These are phyloP conservation scores for Aureobasidium lini DNA, from an alignment of 2,329 filamentous ascomycete species.

Conservation along the genomic window DNA sequence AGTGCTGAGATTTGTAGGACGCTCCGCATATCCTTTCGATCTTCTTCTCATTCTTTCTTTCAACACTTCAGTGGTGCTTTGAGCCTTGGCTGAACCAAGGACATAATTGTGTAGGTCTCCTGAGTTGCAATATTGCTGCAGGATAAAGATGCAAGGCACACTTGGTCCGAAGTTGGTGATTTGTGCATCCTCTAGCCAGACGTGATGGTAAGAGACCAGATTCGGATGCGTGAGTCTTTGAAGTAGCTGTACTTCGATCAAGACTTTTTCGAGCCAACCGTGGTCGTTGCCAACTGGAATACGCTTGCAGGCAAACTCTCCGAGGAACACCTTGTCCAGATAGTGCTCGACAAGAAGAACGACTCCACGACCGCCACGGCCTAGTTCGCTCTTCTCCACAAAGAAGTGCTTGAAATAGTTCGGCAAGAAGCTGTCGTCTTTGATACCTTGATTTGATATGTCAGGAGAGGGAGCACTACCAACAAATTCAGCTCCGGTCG, in stretches of 20 bases:
- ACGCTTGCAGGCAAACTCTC: slow-evolving; percentile 92
- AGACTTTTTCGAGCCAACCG: slow-evolving; percentile 87
- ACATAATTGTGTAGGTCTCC: slow-evolving; percentile 88
- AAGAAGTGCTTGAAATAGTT: slow-evolving; percentile 94
- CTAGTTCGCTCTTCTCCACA: slow-evolving; percentile 76
- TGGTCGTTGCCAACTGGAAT: slow-evolving; percentile 92
- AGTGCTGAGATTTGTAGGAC: slow-evolving; percentile 44
- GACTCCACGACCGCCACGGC: slow-evolving; percentile 87
- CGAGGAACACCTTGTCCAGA: slow-evolving; percentile 79
- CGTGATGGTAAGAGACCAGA: slow-evolving; percentile 90
- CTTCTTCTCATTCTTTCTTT: slow-evolving; percentile 79
- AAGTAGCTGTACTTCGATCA: slow-evolving; percentile 87
- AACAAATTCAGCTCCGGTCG: slow-evolving; percentile 45
- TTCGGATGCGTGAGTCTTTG: slow-evolving; percentile 91
- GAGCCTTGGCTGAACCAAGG: slow-evolving; percentile 52
- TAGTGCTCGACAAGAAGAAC: slow-evolving; percentile 90
- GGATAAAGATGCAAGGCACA: slow-evolving; percentile 90
- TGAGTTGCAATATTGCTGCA: slow-evolving; percentile 94
- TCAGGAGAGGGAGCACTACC: slow-evolving; percentile 36
- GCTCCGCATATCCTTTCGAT: slow-evolving; percentile 69
- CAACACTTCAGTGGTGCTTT: slow-evolving; percentile 53
- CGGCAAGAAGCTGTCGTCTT: slow-evolving; percentile 77
- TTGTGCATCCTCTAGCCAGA: slow-evolving; percentile 87
- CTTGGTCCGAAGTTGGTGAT: slow-evolving; percentile 79
- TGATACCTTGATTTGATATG: slow-evolving; percentile 58